Evolutionary conservation across 2,329 filamentous ascomycete genomes (phyloP).

Genomic region (Talaromyces albobiverticillius): DNA sequence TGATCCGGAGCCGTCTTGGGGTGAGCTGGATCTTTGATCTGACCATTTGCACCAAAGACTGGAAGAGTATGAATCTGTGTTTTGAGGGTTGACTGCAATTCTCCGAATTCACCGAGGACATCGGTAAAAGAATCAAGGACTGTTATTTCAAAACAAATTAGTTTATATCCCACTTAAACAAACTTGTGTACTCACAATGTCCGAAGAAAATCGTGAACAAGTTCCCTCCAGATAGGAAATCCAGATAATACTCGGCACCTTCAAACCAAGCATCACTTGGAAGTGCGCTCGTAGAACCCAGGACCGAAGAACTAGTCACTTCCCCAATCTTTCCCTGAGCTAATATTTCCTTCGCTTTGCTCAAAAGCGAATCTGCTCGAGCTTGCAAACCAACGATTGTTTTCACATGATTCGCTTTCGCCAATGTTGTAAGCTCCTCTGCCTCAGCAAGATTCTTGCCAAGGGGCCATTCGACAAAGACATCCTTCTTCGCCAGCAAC

Average conservation of each 20-base stretch:
- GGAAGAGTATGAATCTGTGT: not conserved
- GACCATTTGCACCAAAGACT: not conserved
- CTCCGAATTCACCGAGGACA: conserved; percentile 8
- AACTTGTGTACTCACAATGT: conserved; percentile 1
- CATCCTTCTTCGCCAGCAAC: conserved; percentile 2
- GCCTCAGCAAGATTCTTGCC: not conserved
- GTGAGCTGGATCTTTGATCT: not conserved
- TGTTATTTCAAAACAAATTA: not conserved
- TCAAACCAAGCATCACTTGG: conserved; percentile 3
- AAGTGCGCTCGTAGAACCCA: not conserved
- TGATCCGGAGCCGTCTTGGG: conserved; percentile 8
- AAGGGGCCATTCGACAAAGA: conserved; percentile 13
- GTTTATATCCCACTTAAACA: not conserved
- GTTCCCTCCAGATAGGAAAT: conserved; percentile 6
- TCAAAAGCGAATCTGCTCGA: conserved; percentile 6
- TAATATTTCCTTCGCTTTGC: conserved; percentile 3
- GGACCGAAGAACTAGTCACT: not conserved
- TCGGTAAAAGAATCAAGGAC: conserved; percentile 9
- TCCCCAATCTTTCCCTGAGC: not conserved
- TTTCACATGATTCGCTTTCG: not conserved
- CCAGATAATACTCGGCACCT: conserved; percentile 9
- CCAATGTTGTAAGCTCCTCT: not conserved
- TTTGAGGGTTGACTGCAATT: conserved; percentile 9
- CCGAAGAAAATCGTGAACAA: conserved; percentile 8
- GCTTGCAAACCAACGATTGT: conserved; percentile 9